Base-by-base conservation (phyloP, 2,329 filamentous ascomycete genomes). In the Xylaria sp. region DNA sequence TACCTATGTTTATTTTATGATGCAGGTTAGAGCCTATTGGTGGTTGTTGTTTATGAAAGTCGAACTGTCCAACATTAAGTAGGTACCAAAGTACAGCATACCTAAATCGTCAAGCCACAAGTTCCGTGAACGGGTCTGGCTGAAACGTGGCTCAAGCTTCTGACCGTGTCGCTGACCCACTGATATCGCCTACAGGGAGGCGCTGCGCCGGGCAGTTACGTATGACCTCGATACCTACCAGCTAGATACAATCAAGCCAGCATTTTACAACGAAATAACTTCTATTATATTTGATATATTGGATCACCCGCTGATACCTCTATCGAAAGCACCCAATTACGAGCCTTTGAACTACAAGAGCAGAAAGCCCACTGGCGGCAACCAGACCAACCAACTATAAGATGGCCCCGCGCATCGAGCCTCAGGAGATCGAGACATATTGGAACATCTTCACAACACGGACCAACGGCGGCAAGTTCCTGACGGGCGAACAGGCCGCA, bases 381-480 rank as follows among this genome's bases (percentile, higher is more conserved):
- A 36, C 36, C 24, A 54, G 45, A 50, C 27, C 59, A 61, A 47
- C 27, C 59, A 61, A 47, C 48, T 56, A 21, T 14, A 69, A 77
- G 80, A 88, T 88, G 86, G 82, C 87, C 73, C 87, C 86, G 76
- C 86, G 86, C 78, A 89, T 89, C 78, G 87, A 89, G 78, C 80
- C 86, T 63, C 82, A 85, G 75, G 87, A 89, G 79, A 87, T 89
- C 74, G 87, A 89, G 74, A 89, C 87, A 60, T 89, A 89, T 79
- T 89, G 87, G 87, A 89, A 89, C 78, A 89, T 89, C 79, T 89
- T 89, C 78, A 81, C 85, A 62, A 81, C 86, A 39, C 81, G 87
- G 70, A 89, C 87, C 55, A 87, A 87, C 76, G 87, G 87, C 72
- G 85, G 85, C 70, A 84, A 89, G 78, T 88, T 82, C 74, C 80